A percentile compares a stretch with the other conserved stretches of the same genome.
These are phyloP conservation scores for Microstroma glucosiphilum DNA, from an alignment of 1,284 basidiomycete genomes.

Conservation along the genomic window DNA sequence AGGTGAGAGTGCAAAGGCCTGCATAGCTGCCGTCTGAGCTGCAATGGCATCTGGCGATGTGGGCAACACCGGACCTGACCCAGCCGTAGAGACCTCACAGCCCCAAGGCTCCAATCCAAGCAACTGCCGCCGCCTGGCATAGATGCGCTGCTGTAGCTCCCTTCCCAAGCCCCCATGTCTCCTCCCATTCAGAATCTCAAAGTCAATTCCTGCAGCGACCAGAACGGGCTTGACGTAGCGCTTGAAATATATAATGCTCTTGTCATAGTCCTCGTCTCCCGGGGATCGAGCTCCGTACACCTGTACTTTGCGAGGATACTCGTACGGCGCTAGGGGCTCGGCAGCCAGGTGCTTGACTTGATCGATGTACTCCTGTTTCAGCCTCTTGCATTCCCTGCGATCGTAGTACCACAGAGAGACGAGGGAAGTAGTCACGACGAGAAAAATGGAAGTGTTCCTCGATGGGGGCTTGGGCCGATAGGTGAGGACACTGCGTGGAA, in stretches of 20 bases:
- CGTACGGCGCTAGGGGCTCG: conserved; percentile 63
- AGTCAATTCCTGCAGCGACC: conserved; percentile 89
- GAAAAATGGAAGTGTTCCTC: conserved; percentile 88
- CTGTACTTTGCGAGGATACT: conserved; percentile 70
- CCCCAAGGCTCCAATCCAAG: conserved; percentile 44
- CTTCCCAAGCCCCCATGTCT: conserved; percentile 75
- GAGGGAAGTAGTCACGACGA: conserved; percentile 66
- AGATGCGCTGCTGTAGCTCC: conserved; percentile 67
- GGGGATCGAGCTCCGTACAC: conserved; percentile 87
- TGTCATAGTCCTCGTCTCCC: conserved; percentile 85
- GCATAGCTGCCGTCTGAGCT: conserved; percentile 16
- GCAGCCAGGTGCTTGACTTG: conserved; percentile 71
- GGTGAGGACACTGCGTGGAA: conserved; percentile 53
- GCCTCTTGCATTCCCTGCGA: conserved; percentile 67
- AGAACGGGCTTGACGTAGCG: conserved; percentile 96
- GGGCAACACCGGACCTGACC: conserved; percentile 1
- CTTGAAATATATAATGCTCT: conserved; percentile 77
- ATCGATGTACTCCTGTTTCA: conserved; percentile 71
- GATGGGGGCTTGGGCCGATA: conserved; percentile 64
- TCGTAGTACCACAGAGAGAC: conserved; percentile 77
- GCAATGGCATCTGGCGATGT: neutral
- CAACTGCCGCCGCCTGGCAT: conserved; percentile 58
- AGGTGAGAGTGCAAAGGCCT: conserved; percentile 60
- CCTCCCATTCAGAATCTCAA: conserved; percentile 72
- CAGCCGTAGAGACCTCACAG: conserved; percentile 5